Conservation (phyloP, 768 basidiomycete genomes). For the Solioccasus polychromus region DNA sequence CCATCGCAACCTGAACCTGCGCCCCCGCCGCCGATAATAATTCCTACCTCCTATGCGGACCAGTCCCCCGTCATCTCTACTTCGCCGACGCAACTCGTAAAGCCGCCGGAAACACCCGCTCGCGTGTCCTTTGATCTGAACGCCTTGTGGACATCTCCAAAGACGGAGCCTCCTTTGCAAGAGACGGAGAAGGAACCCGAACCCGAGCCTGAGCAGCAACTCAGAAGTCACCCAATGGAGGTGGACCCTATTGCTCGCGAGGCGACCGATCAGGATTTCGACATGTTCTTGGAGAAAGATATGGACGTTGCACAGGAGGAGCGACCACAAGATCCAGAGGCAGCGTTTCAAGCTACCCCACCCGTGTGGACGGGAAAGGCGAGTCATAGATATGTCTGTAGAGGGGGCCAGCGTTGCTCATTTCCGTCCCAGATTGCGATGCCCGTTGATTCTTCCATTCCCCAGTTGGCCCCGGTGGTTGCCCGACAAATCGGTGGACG, state of each 20-base stretch:
- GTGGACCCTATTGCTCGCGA: constrained; percentile 35
- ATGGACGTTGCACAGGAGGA: constrained; percentile 22
- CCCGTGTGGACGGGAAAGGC: constrained; percentile 78
- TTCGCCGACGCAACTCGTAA: constrained; percentile 25
- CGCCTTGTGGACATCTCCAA: constrained; percentile 65
- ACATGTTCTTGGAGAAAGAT: constrained; percentile 74
- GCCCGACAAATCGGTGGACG: constrained; percentile 83
- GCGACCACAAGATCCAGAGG: constrained; percentile 41
- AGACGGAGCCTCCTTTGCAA: constrained; percentile 23
- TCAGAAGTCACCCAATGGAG: constrained; percentile 46
- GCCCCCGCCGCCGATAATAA: constrained; percentile 36
- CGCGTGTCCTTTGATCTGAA: constrained; percentile 68
- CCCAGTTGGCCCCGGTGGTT: constrained; percentile 61
- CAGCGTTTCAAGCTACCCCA: constrained; percentile 52
- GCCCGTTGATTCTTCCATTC: constrained; percentile 72
- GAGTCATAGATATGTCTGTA: constrained; percentile 21
- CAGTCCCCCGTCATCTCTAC: constrained; percentile 23
- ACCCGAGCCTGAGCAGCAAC: constrained; percentile 29
- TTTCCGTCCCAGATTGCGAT: constrained; percentile 58
- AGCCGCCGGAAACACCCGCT: constrained; percentile 44
- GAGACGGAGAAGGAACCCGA: constrained; percentile 24
- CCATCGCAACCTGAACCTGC: constrained; percentile 16
- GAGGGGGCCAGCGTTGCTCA: constrained; percentile 7
- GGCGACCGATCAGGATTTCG: constrained; percentile 79
- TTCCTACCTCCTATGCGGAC: constrained; percentile 45